Conservation (phyloP, 306 rosid species). For the Vigna mungo region DNA sequence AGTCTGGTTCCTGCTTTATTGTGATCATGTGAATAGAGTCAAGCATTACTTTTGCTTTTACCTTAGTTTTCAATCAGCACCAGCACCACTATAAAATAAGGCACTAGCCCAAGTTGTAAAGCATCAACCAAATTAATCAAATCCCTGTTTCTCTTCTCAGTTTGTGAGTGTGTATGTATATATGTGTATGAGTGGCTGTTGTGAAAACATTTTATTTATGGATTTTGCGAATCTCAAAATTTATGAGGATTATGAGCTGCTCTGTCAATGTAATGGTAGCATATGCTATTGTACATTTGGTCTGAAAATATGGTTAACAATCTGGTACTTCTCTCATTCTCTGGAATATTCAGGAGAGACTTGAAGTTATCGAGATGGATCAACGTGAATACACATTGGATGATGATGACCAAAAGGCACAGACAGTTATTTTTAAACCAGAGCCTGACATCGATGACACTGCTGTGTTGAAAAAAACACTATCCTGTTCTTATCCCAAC, state of each 20-base stretch:
- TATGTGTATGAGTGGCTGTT: background rate
- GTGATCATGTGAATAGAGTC: slow-evolving; percentile 18
- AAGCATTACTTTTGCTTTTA: slow-evolving; percentile 27
- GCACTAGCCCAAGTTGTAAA: slow-evolving; percentile 17
- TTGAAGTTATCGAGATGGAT: slow-evolving; percentile 87
- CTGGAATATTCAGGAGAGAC: slow-evolving; percentile 75
- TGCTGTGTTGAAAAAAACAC: slow-evolving; percentile 85
- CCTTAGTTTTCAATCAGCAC: background rate
- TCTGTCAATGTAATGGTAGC: slow-evolving; percentile 32
- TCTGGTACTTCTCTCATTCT: slow-evolving; percentile 34
- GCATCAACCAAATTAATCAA: background rate
- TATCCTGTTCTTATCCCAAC: slow-evolving; percentile 92
- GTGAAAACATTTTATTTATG: slow-evolving; percentile 16
- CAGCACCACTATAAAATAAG: background rate
- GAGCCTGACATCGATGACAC: slow-evolving; percentile 76
- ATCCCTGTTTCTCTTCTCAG: slow-evolving; percentile 24
- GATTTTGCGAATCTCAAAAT: slow-evolving; percentile 20
- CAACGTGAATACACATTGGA: slow-evolving; percentile 97
- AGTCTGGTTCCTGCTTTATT: slow-evolving; percentile 21
- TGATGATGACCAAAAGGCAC: slow-evolving; percentile 87
- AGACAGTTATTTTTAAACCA: slow-evolving; percentile 86
- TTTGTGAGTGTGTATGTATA: background rate
- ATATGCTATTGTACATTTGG: slow-evolving; percentile 11
- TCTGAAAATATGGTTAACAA: slow-evolving; percentile 33
- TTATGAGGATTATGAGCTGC: slow-evolving; percentile 20